A percentile compares a stretch with the other conserved stretches of the same genome.
phyloP scores from a whole-genome alignment of 176 grass and related monocot genomes.

The Puccinellia tenuiflora region DNA sequence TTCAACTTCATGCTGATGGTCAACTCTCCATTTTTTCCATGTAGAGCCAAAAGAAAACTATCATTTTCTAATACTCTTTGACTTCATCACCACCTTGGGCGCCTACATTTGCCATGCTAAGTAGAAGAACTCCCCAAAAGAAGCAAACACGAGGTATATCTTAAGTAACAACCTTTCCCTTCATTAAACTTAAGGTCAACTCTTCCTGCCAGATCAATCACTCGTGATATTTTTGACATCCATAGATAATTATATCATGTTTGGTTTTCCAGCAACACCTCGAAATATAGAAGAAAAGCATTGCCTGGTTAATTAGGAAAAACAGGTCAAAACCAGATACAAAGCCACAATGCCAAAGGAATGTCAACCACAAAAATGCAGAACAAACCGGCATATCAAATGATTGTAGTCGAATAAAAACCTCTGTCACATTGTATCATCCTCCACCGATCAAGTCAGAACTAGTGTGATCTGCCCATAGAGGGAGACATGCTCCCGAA shows the following conservation, averaged over 20 bases:
- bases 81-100: neutral
- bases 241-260: neutral
- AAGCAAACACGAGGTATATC: neutral
- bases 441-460: too few relatives aligned
- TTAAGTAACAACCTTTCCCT: constrained; percentile 21
- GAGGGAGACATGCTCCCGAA: too few relatives aligned
- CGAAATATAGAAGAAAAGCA: too few relatives aligned
- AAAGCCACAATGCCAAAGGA: too few relatives aligned
- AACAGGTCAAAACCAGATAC: too few relatives aligned
- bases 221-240: neutral
- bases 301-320: too few relatives aligned
- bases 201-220: neutral
- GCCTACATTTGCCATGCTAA: neutral
- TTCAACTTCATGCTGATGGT: neutral
- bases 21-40: neutral
- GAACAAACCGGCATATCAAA: too few relatives aligned
- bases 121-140: neutral
- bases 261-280: too few relatives aligned
- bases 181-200: constrained; percentile 25
- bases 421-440: too few relatives aligned
- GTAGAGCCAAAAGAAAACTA: neutral
- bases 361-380: too few relatives aligned
- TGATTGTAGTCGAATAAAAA: too few relatives aligned
- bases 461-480: too few relatives aligned
- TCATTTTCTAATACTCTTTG: neutral